phyloP scores from a whole-genome alignment of 2,329 filamentous ascomycete genomes.

The Alternaria sp. region DNA sequence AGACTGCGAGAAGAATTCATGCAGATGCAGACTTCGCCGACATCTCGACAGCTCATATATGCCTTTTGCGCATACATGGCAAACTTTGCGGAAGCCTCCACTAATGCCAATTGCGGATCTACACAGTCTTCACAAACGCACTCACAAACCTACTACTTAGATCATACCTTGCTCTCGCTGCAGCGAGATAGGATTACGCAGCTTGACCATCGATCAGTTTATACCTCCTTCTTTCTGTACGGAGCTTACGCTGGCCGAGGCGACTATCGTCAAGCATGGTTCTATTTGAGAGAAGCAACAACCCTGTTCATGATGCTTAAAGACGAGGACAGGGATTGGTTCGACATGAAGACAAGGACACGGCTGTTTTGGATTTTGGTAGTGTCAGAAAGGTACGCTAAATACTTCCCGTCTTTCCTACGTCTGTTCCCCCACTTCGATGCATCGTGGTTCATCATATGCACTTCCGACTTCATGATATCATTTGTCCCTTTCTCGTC shows the following conservation, averaged over 20 bases:
- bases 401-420: neutral
- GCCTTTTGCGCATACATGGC: conserved; percentile 49
- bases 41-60: conserved; percentile 41
- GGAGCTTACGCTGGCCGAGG: conserved; percentile 74
- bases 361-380: conserved; percentile 35
- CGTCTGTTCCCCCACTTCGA: neutral
- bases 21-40: conserved; percentile 22
- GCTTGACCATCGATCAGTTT: conserved; percentile 51
- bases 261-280: conserved; percentile 79
- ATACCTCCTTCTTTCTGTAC: conserved; percentile 82
- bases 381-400: conserved; percentile 31
- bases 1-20: conserved; percentile 30
- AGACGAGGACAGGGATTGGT: conserved; percentile 16
- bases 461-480: neutral
- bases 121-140: neutral
- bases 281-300: conserved; percentile 76
- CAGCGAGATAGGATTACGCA: conserved; percentile 22
- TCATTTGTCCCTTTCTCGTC: neutral
- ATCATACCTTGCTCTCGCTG: conserved; percentile 25
- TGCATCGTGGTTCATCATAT: neutral
- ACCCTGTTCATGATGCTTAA: conserved; percentile 59
- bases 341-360: conserved; percentile 13
- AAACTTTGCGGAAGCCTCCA: conserved; percentile 26
- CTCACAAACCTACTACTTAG: conserved; percentile 24
- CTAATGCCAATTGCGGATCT: conserved; percentile 1